Percentiles rank a stretch among this genome's conserved stretches.
phyloP scores from a whole-genome alignment of 2,329 filamentous ascomycete species.

The Colletotrichum theobromicola region DNA sequence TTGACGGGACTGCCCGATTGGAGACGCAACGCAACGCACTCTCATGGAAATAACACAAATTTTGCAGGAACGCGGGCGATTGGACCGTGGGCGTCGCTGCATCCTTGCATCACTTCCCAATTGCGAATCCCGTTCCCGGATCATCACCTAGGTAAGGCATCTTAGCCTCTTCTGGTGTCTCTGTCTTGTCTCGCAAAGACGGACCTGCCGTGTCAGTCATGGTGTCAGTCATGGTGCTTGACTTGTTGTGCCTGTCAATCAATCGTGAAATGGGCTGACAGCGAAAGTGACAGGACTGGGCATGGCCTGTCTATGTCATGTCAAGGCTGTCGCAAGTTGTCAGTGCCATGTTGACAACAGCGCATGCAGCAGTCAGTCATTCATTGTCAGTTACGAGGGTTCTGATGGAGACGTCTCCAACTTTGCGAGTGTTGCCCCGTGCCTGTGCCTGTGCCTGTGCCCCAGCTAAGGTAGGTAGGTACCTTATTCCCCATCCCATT shows the following conservation, averaged over 20 bases:
- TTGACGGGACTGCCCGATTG: not conserved
- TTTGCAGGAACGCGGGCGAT: not conserved
- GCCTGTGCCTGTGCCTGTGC: not conserved
- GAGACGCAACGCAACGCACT: not conserved
- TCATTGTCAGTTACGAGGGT: not conserved
- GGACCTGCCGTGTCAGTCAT: not conserved
- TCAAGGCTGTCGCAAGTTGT: not conserved
- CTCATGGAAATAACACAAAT: not conserved
- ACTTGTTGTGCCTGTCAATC: not conserved
- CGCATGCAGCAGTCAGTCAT: not conserved
- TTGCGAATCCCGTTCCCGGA: not conserved
- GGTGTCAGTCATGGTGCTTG: not conserved
- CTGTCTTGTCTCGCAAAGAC: not conserved
- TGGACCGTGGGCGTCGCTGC: not conserved
- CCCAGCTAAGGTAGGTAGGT: too few species aligned
- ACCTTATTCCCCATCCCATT: not conserved
- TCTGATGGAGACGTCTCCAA: not conserved
- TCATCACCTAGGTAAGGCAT: not conserved
- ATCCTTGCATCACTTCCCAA: not conserved
- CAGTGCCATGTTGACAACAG: not conserved
- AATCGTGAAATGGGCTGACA: not conserved
- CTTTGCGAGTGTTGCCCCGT: not conserved
- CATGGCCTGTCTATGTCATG: not conserved
- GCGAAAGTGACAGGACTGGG: not conserved
- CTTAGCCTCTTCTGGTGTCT: not conserved